Base-by-base conservation (phyloP, 2,329 filamentous ascomycete species). In the Neonectria faginata region DNA sequence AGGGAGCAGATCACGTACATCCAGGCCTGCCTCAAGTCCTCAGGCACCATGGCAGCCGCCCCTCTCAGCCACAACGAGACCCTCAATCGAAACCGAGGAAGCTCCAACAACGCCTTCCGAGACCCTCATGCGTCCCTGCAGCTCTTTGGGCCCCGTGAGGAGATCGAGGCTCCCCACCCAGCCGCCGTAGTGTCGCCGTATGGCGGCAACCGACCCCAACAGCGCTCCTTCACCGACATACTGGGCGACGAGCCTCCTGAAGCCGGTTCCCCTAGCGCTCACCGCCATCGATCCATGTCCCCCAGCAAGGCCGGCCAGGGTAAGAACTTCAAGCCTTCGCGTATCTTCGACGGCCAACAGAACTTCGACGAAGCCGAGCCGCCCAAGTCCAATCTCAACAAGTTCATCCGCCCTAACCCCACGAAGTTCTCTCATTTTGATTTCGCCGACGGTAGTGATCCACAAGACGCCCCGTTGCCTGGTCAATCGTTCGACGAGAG, bases 361-460 rank as follows among this genome's bases (percentile, higher is more conserved):
- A 73, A 78, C 22, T 70, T 76, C 22, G 77, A 83, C 31, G 76
- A 81, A 64, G 78, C 78, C 52, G 77, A 84, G 70, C 81, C 77
- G 29, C 82, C 81, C 42, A 80, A 83, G 51, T 69, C 75, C 48
- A 77, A 79, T 60, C 78, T 79, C 29, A 82, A 83, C 44, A 80
- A 80, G 58, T 81, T 79, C 70, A 84, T 86, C 74, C 85, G 91
- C 74, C 90, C 92, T 7, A 88, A 96, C 77, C 87, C 92, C 2
- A 89, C 88, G 75, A 97, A 93, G 79, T 97, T 89, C 81, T 84
- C 91, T 63, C 95, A 98, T 79, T 97, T 97, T 76, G 90, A 94
- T 64, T 92, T 97, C 75, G 88, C 86, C 62, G 89, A 93, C 69
- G 89, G 88, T 55, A 85, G 82, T 20, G 85, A 88, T 60, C 80